Conservation (phyloP, 345 rosid species). For the Syzygium grande region DNA sequence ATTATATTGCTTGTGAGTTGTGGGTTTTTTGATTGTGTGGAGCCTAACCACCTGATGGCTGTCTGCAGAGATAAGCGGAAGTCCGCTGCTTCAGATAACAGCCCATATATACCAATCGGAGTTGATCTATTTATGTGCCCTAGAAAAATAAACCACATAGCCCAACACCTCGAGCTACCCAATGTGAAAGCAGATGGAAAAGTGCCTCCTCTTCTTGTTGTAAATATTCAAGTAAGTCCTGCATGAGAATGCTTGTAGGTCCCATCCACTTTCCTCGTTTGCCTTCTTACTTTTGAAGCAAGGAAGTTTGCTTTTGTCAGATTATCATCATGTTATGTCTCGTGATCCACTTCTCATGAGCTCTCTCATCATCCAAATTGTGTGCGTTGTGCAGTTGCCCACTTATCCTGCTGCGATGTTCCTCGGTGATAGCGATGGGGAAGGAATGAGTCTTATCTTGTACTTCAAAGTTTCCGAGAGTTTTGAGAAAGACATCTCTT, state of each 20-base stretch:
- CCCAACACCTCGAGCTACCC: slow-evolving; percentile 87
- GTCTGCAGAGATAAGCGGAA: slow-evolving; percentile 75
- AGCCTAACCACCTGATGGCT: neutral
- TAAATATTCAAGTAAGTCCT: slow-evolving; percentile 76
- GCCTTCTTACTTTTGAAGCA: neutral
- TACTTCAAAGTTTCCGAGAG: slow-evolving; percentile 66
- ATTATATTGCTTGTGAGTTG: neutral
- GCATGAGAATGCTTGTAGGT: neutral
- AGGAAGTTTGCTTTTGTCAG: neutral
- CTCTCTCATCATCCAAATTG: neutral
- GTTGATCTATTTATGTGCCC: slow-evolving; percentile 74
- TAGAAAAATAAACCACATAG: slow-evolving; percentile 81
- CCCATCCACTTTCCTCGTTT: neutral
- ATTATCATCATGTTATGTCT: neutral
- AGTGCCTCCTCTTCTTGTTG: slow-evolving; percentile 72
- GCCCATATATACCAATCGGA: slow-evolving; percentile 69
- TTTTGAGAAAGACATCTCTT: slow-evolving; percentile 53
- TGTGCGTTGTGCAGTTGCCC: slow-evolving; percentile 50
- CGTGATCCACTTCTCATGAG: neutral
- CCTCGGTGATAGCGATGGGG: slow-evolving; percentile 81
- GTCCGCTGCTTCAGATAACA: slow-evolving; percentile 49
- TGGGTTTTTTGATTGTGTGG: neutral
- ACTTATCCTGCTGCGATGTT: slow-evolving; percentile 92
- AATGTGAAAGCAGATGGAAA: slow-evolving; percentile 48
- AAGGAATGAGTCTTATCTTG: slow-evolving; percentile 90